Evolutionary conservation across 495 filamentous ascomycete genomes (phyloP), one percentile per base, ranked within the genome.

Genomic region (Hypoxylon intermedium): DNA sequence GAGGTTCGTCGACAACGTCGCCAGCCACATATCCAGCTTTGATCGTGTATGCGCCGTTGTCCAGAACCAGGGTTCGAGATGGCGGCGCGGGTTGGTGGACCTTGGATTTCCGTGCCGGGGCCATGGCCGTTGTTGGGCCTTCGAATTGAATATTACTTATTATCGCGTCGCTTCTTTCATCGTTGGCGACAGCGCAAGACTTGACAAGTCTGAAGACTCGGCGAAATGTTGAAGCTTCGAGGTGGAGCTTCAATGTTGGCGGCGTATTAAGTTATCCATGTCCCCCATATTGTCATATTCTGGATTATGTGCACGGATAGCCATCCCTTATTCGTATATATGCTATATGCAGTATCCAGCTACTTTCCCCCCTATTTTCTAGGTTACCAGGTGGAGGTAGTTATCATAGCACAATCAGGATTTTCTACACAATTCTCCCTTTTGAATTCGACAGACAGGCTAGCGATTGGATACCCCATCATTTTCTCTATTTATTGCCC

Each of bases 11-110:
- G 19, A 63, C 65, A 7, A 48, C 58, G n/a, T 68, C 69, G 26
- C 43, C 68, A 12, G 80, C 74, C 24, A 87, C 83, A 68, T 93
- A 91, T 58, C 94, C 93, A 19, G 93, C 92, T 80, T 99, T 99
- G 72, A 98, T 88, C 3, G 88, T 93, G 72, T 90, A 89, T 23
- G 87, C 92, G 65, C 94, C 95, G 80, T 98, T 98, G 78, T 99
- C 95, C 63, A 98, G 77, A 41, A 99, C 81, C 40, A 98, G 85
- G 0, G 93, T 96, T 57, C 82, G 81, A 7, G 84, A 72, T 0
- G 89, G 87, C 6, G 75, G 72, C 9, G 70, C 49, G 5, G 78
- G 77, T n/a, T 71, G 72, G 3, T 72, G 60, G 5, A 63, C 51
- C 37, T 76, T 79, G 16, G 76, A 73, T 56, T 78, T 79, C 46